A percentile compares a stretch with the other conserved stretches of the same genome.
phyloP scores from a whole-genome alignment of 768 basidiomycete species.

The Hericium coralloides region DNA sequence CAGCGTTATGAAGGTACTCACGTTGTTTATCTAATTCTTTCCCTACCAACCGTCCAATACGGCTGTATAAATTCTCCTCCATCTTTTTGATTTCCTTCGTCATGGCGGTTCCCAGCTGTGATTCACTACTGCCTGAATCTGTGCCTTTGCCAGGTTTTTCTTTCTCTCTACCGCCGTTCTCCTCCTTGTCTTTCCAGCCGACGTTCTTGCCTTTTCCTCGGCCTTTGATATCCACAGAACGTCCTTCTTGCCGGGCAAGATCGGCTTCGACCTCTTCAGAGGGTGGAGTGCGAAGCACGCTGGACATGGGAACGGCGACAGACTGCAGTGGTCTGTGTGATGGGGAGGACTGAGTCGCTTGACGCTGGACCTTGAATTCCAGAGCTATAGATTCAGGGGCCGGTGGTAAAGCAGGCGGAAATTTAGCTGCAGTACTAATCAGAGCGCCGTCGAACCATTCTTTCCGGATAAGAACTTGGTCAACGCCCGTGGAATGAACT shows the following conservation, averaged over 20 bases:
- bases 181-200: slow-evolving; percentile 49
- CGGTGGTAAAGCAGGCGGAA: slow-evolving; percentile 38
- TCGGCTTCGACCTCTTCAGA: slow-evolving; percentile 71
- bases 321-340: background rate
- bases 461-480: slow-evolving; percentile 78
- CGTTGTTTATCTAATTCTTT: slow-evolving; percentile 91
- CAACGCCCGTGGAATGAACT: slow-evolving; percentile 84
- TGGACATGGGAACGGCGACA: slow-evolving; percentile 20
- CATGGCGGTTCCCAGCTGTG: slow-evolving; percentile 47
- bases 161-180: slow-evolving; percentile 18
- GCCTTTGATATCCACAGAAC: slow-evolving; percentile 38
- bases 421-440: slow-evolving; percentile 44
- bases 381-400: slow-evolving; percentile 16
- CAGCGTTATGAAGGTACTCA: slow-evolving; percentile 29
- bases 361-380: slow-evolving; percentile 13
- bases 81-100: slow-evolving; percentile 75
- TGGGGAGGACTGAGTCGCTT: slow-evolving; percentile 9
- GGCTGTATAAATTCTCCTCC: slow-evolving; percentile 69
- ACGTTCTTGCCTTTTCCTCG: slow-evolving; percentile 57
- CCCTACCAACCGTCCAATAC: slow-evolving; percentile 69
- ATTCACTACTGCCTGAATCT: slow-evolving; percentile 30
- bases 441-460: slow-evolving; percentile 79
- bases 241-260: slow-evolving; percentile 47
- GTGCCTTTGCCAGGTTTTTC: slow-evolving; percentile 33
- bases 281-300: slow-evolving; percentile 54